Percentiles rank a stretch among this genome's conserved stretches.
Evolutionary conservation across 163 green algal genomes (phyloP).

Genomic region (Chloromonas sp.): DNA sequence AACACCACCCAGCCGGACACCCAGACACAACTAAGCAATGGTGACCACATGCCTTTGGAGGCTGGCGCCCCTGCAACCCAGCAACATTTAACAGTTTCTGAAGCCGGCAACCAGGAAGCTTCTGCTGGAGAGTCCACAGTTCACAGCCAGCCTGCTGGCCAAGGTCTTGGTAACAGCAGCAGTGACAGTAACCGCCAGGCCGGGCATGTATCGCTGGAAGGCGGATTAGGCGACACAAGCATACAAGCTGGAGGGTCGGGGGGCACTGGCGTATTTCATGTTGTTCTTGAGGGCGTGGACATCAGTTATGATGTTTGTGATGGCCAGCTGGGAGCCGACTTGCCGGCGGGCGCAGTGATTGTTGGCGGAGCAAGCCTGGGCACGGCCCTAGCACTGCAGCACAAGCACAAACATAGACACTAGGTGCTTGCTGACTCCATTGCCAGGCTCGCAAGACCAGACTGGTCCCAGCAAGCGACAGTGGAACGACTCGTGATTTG

Average conservation of each 20-base stretch:
- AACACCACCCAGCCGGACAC: not conserved
- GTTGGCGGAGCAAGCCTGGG: not conserved
- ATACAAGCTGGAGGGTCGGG: not conserved
- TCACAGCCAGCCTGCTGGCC: too few relatives aligned
- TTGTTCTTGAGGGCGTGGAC: conserved; percentile 1
- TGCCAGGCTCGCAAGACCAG: too few relatives aligned
- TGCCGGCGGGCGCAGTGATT: not conserved
- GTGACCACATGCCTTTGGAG: too few relatives aligned
- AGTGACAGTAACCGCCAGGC: not conserved
- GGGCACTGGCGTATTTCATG: not conserved
- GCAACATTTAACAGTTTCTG: too few relatives aligned
- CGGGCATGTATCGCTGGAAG: not conserved
- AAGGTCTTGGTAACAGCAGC: not conserved
- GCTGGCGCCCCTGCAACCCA: too few relatives aligned
- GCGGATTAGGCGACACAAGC: not conserved
- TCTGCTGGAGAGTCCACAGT: too few relatives aligned
- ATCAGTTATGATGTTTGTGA: not conserved
- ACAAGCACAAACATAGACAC: not conserved
- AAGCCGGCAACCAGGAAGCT: too few relatives aligned
- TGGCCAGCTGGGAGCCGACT: not conserved
- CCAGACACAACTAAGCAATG: too few relatives aligned
- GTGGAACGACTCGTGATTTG: too few relatives aligned
- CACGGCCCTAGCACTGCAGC: not conserved
- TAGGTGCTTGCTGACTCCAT: too few relatives aligned
- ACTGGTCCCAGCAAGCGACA: too few relatives aligned